Evolutionary conservation across 2,329 filamentous ascomycete species (phyloP).

Genomic region (Fusarium bulbicola): DNA sequence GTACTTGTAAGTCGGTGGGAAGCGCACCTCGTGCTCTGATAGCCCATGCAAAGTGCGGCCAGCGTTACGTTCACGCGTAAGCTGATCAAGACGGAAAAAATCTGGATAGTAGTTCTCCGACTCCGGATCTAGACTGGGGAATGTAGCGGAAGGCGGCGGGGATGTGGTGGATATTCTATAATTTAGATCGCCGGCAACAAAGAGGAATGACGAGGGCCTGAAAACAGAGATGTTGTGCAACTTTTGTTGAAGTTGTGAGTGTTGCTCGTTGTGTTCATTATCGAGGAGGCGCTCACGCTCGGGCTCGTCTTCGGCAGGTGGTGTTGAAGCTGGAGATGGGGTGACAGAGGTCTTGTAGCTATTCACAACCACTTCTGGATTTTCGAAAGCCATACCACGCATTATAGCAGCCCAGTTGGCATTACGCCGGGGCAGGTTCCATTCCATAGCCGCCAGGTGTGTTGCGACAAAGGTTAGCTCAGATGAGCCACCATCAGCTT

Average conservation of each 20-base stretch:
- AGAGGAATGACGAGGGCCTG: constrained; percentile 77
- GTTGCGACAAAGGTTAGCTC: constrained; percentile 87
- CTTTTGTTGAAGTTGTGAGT: constrained; percentile 51
- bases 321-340: constrained; percentile 35
- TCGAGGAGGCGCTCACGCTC: constrained; percentile 48
- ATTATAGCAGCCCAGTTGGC: constrained; percentile 89
- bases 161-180: constrained; percentile 81
- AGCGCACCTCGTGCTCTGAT: constrained; percentile 75
- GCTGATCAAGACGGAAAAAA: constrained; percentile 80
- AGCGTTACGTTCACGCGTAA: constrained; percentile 74
- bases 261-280: constrained; percentile 48
- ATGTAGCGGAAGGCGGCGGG: constrained; percentile 69
- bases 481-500: constrained; percentile 50
- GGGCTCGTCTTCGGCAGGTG: constrained; percentile 37
- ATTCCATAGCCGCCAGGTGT: constrained; percentile 90
- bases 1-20: constrained; percentile 97
- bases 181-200: constrained; percentile 92
- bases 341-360: constrained; percentile 39
- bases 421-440: constrained; percentile 78
- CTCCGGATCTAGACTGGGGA: constrained; percentile 67
- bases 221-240: constrained; percentile 75
- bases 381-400: constrained; percentile 78
- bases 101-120: constrained; percentile 69
- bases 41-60: constrained; percentile 82
- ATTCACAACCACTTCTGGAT: constrained; percentile 54